Conservation (phyloP, 495 filamentous ascomycete species). For the Podospora pseudocomata region DNA sequence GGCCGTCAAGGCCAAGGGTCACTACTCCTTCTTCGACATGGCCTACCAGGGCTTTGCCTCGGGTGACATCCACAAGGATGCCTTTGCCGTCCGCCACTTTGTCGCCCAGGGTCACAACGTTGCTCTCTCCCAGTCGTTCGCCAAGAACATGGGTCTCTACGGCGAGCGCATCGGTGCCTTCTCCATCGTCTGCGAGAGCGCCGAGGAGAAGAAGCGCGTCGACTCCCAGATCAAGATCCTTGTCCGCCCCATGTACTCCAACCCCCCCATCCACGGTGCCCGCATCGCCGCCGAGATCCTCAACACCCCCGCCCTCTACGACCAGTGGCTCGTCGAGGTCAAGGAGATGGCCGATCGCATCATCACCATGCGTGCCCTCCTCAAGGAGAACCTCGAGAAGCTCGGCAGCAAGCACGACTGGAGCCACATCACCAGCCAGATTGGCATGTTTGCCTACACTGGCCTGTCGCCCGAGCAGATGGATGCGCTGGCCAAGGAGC, state of each 20-base stretch:
- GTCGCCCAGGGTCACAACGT: conserved; percentile 88
- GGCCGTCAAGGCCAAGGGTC: conserved; percentile 81
- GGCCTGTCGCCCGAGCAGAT: conserved; percentile 91
- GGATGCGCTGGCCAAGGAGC: conserved; percentile 88
- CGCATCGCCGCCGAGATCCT: conserved; percentile 91
- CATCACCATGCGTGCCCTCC: conserved; percentile 91
- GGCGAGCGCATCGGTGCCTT: conserved; percentile 98
- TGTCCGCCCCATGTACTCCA: conserved; percentile 95
- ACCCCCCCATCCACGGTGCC: conserved; percentile 93
- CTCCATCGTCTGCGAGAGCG: conserved; percentile 77
- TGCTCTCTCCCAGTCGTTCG: conserved; percentile 88
- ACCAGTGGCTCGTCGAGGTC: conserved; percentile 94
- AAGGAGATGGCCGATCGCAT: conserved; percentile 99
- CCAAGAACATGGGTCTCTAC: conserved; percentile 99
- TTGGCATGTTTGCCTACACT: conserved; percentile 99
- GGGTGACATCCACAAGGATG: conserved; percentile 86
- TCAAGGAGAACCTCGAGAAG: conserved; percentile 90
- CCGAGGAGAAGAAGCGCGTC: conserved; percentile 91
- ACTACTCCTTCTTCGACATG: conserved; percentile 99
- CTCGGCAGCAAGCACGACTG: conserved; percentile 94
- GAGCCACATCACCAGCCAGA: conserved; percentile 97
- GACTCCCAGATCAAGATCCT: conserved; percentile 99
- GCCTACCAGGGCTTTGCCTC: conserved; percentile 98
- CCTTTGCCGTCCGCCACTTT: conserved; percentile 89
- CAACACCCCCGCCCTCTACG: conserved; percentile 78